A percentile compares a stretch with the other conserved stretches of the same genome.
Evolutionary conservation across 2,329 filamentous ascomycete genomes (phyloP).

Genomic region (Ascosphaera apis): DNA sequence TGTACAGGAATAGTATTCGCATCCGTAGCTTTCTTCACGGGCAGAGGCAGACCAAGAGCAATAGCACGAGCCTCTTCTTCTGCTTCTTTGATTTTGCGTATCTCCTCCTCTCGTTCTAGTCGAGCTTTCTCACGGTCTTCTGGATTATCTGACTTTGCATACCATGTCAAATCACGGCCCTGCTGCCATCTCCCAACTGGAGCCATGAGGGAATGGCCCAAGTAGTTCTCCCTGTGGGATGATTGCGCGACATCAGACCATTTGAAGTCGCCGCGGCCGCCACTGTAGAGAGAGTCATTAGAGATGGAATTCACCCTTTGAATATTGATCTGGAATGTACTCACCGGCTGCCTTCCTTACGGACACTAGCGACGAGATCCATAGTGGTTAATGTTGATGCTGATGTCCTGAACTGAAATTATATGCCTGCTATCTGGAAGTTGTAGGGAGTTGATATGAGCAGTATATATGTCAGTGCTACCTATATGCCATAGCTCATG

Average conservation of each 20-base stretch:
- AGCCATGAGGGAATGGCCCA: conserved; percentile 79
- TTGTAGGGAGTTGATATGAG: too few relatives aligned
- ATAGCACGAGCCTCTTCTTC: conserved; percentile 77
- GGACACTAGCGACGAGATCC: conserved; percentile 83
- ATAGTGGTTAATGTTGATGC: conserved; percentile 31
- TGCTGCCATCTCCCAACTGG: conserved; percentile 85
- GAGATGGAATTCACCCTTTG: neutral
- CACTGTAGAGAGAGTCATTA: conserved; percentile 24
- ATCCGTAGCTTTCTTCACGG: conserved; percentile 36
- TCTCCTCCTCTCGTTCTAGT: conserved; percentile 46
- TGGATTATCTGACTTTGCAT: conserved; percentile 30
- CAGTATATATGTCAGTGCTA: too few relatives aligned
- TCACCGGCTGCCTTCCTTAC: conserved; percentile 63
- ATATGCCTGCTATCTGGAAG: too few relatives aligned
- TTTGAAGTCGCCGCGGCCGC: conserved; percentile 76
- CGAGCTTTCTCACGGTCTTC: conserved; percentile 28
- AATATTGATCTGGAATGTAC: conserved; percentile 3
- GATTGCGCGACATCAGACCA: conserved; percentile 88
- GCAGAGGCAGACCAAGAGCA: conserved; percentile 58
- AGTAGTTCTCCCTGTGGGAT: conserved; percentile 67
- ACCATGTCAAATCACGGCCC: conserved; percentile 44
- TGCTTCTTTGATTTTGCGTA: conserved; percentile 63
- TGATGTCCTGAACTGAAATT: too few relatives aligned
- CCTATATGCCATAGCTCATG: too few relatives aligned
- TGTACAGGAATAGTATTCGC: conserved; percentile 35